phyloP scores from a whole-genome alignment of 1,284 basidiomycete species.

The Ustilago tritici region DNA sequence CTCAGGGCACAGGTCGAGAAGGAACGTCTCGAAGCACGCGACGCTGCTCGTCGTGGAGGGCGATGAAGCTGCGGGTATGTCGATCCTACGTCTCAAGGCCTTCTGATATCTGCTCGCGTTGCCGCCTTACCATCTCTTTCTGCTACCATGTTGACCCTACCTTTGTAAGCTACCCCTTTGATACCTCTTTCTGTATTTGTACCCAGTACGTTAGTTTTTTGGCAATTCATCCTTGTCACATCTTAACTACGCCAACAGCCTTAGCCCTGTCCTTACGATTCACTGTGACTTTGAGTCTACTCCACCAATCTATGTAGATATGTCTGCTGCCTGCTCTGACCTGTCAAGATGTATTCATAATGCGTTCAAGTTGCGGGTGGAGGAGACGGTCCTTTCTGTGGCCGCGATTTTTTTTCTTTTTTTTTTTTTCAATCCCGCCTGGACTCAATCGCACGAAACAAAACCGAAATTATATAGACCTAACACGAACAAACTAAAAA shows the following conservation, averaged over 20 bases:
- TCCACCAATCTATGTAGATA: too few species aligned
- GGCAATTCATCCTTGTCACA: not conserved
- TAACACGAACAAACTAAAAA: too few species aligned
- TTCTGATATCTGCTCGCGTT: not conserved
- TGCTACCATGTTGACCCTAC: not conserved
- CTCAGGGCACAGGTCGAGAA: conserved; percentile 42
- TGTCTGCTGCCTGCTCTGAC: too few species aligned
- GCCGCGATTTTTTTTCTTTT: conserved; percentile 1
- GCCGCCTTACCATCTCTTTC: not conserved
- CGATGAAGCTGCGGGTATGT: conserved; percentile 9
- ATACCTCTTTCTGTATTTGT: conserved; percentile 42
- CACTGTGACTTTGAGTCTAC: too few species aligned
- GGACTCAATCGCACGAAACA: too few species aligned
- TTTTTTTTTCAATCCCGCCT: too few species aligned
- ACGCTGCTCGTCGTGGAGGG: conserved; percentile 32
- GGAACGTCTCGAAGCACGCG: conserved; percentile 47
- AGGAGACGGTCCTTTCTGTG: conserved; percentile 7
- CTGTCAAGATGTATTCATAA: too few species aligned
- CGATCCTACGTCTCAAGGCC: not conserved
- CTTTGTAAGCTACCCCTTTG: conserved; percentile 6
- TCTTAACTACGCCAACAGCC: not conserved
- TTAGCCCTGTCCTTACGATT: too few species aligned
- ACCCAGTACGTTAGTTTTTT: not conserved
- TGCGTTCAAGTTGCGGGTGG: not conserved
- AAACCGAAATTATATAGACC: too few species aligned